These are phyloP conservation scores for Zanthoxylum bungeanum DNA, from an alignment of 345 rosid species.

Conservation along the genomic window DNA sequence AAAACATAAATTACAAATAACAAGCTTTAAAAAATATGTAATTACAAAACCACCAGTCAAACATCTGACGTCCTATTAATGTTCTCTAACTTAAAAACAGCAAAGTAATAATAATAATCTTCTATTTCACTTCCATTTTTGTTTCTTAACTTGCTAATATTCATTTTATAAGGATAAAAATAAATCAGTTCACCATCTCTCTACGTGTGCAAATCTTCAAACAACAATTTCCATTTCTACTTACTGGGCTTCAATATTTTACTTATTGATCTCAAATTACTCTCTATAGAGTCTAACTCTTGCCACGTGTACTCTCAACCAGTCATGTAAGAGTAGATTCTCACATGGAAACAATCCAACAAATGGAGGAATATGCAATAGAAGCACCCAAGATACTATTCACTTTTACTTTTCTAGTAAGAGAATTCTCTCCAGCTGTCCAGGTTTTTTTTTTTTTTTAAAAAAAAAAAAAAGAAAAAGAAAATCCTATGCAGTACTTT, in stretches of 20 bases:
- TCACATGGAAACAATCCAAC: too few species aligned
- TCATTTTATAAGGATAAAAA: not conserved
- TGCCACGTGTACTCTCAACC: too few species aligned
- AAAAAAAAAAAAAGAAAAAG: too few species aligned
- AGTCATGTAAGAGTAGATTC: too few species aligned
- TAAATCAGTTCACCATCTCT: not conserved
- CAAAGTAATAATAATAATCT: too few species aligned
- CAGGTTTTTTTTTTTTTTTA: not conserved
- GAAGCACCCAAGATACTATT: too few species aligned
- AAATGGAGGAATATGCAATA: too few species aligned
- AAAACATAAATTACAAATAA: not conserved
- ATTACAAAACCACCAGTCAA: not conserved
- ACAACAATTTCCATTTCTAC: not conserved
- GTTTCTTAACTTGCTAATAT: not conserved
- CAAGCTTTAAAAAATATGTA: not conserved
- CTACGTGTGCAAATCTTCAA: not conserved
- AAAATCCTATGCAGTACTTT: not conserved
- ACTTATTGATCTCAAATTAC: not conserved
- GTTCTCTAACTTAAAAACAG: not conserved
- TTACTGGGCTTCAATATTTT: not conserved
- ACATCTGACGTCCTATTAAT: not conserved
- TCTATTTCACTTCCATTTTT: not conserved
- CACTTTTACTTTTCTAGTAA: not conserved
- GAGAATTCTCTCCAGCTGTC: not conserved
- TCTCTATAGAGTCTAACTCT: too few species aligned